Evolutionary conservation across 2,329 filamentous ascomycete species (phyloP), one percentile per base, ranked within the genome.

Genomic region (Fulvia fulva): DNA sequence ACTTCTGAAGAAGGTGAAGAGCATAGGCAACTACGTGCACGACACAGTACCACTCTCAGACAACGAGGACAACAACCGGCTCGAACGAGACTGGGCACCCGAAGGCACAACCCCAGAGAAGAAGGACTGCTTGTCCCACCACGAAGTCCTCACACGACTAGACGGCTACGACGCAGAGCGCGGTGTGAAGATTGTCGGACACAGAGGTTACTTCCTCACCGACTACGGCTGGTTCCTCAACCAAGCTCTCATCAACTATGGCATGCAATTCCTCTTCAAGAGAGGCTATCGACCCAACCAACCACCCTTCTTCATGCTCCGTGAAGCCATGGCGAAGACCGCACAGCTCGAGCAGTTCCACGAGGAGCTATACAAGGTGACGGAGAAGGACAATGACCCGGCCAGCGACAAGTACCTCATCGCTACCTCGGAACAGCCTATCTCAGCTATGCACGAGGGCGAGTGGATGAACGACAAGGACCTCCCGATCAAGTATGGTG

Each of bases 261-360:
- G 92, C 54, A 81, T 97, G 50, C 88, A 96, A 70, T 97, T 96
- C 74, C 85, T 97, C 56, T 85, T 85, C 74, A 81, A 84, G 68
- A 89, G 87, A 75, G 91, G 89, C 53, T 76, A 75, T 67, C 71
- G 65, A 53, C 70, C 74, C 26, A 75, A 73, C 56, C 90, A 94
- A 71, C 88, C 93, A 1, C 92, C 92, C 1, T 91, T 91, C 71
- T 95, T 99, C 80, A 96, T 97, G 90, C 83, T 93, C 63, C 89
- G 90, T 75, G 90, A 96, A 52, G 88, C 91, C 74, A 99, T 99
- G 94, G 92, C 89, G 60, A 97, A 97, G 81, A 99, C 94, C 0
- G 94, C 94, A 2, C 94, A 99, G 77, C 85, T 99, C 25, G 91
- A 94, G 67, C 90, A 97, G 70, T 99, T 99, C 70, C 94, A 99